phyloP scores from a whole-genome alignment of 441 rosid species.

The Croton laevigatus region DNA sequence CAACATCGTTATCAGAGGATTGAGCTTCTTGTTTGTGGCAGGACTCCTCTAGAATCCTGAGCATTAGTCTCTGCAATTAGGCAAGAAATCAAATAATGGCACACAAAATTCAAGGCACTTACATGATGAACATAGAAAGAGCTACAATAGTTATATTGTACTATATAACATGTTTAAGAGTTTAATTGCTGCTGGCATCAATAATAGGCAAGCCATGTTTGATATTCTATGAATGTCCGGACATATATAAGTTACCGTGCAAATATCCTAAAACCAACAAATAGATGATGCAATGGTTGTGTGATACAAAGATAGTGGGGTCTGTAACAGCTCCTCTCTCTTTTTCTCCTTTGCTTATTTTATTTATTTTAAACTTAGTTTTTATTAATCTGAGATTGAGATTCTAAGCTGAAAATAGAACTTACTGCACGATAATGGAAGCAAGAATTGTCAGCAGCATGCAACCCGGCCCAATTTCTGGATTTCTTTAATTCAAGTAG shows the following conservation, averaged over 20 bases:
- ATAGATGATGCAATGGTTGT: not conserved
- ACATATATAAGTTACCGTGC: not conserved
- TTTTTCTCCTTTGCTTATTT: not conserved
- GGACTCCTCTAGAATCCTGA: conserved; percentile 38
- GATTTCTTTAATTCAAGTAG: conserved; percentile 61
- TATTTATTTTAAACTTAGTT: not conserved
- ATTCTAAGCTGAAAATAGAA: conserved; percentile 16
- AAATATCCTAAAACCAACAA: not conserved
- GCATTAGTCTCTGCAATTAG: conserved; percentile 61
- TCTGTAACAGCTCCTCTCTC: not conserved
- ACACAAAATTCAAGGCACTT: not conserved
- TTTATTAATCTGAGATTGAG: conserved; percentile 5
- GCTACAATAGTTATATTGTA: not conserved
- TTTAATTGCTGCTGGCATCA: conserved; percentile 1
- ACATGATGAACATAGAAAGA: not conserved
- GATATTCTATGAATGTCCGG: not conserved
- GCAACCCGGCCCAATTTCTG: conserved; percentile 72
- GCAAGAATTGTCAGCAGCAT: conserved; percentile 87
- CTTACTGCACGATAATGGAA: conserved; percentile 89
- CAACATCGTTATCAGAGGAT: conserved; percentile 23
- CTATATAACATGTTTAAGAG: not conserved
- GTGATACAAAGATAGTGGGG: not conserved
- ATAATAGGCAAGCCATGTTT: not conserved
- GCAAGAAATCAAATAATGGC: conserved; percentile 11
- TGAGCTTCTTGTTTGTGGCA: conserved; percentile 31